Evolutionary conservation across 2,329 filamentous ascomycete species (phyloP), one percentile per base, ranked within the genome.

Genomic region (Colletotrichum truncatum): DNA sequence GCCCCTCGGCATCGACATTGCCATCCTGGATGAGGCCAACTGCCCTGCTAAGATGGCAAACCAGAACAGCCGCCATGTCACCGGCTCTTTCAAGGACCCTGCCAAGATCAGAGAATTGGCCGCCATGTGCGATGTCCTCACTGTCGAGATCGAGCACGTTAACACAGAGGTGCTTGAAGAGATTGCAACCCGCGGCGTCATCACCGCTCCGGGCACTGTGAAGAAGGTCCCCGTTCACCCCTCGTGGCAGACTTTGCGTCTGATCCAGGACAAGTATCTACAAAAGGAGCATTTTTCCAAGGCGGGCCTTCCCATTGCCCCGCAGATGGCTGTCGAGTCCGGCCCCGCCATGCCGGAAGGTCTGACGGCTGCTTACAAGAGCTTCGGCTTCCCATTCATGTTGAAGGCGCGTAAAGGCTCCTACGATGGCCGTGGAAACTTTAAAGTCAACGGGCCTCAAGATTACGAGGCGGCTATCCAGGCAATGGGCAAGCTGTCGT

Each of bases 131-230:
- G 93, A 97, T 75, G 88, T 97, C 14, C 83, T 98, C 67, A 98
- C 94, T 0, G 93, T 97, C 12, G 95, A 98, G 79, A 98, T 97
- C 69, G 95, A 98, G 82, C 95, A 98, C 79, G 91, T 98, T 64
- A 89, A 98, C 77, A 96, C 93, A n/a, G 84, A 93, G 56, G 91
- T 96, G 23, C 86, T 98, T 4, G 93, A 97, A 78, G 92, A 97
- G 74, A 89, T 98, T 62, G 88, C 87, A 4, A 87, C 87, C 14
- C 81, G 84, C 56, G 88, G 90, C 32, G 88, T 91, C 4, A 80
- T 87, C 67, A 81, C 89, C 21, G 80, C 79, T 26, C 74, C 73
- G 23, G 75, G 76, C 34, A 77, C 72, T 46, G 72, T 74, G 49
- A 85, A 82, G 73, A 83, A 78, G 68, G 85, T 91, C 41, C 82